A percentile compares a stretch with the other conserved stretches of the same genome.
Conservation (phyloP, 2,329 filamentous ascomycete species). For the Aspergillus melleus region DNA sequence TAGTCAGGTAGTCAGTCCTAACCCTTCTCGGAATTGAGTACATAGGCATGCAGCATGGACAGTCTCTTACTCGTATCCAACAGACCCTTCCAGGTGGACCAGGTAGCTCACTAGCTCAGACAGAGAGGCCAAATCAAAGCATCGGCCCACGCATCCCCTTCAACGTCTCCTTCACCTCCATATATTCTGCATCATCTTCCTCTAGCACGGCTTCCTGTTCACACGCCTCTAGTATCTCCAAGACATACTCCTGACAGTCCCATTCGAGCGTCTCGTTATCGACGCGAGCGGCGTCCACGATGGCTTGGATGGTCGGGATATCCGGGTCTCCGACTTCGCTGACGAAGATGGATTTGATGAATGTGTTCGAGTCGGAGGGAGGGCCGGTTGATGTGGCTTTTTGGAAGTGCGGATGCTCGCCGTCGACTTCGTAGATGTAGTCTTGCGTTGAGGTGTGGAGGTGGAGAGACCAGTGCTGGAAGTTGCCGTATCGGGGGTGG, state of each 20-base stretch:
- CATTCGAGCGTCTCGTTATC: slow-evolving; percentile 24
- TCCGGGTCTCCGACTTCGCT: slow-evolving; percentile 11
- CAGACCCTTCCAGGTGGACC: neutral
- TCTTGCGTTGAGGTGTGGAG: slow-evolving; percentile 16
- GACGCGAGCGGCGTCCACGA: slow-evolving; percentile 11
- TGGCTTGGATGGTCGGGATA: slow-evolving; percentile 12
- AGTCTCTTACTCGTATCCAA: no score
- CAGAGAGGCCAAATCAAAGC: neutral
- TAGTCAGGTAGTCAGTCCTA: no score
- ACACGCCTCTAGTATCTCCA: slow-evolving; percentile 21
- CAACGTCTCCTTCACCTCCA: slow-evolving; percentile 15
- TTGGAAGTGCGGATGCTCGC: slow-evolving; percentile 20
- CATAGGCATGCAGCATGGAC: no score
- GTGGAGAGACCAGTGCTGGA: slow-evolving; percentile 23
- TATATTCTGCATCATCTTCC: slow-evolving; percentile 18
- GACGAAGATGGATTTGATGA: slow-evolving; percentile 14
- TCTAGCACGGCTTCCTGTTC: slow-evolving; percentile 19
- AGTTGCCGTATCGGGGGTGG: slow-evolving; percentile 23
- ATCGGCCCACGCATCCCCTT: slow-evolving; percentile 13
- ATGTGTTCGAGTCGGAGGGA: slow-evolving; percentile 10
- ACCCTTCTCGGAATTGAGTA: no score
- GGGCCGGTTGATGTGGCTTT: slow-evolving; percentile 10
- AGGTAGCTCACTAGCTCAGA: no score
- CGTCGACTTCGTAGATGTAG: slow-evolving; percentile 23
- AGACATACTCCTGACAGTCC: slow-evolving; percentile 27